A percentile compares a stretch with the other conserved stretches of the same genome.
Conservation (phyloP, 192 early-diverging fungal genomes). For the Pilaira anomala region DNA sequence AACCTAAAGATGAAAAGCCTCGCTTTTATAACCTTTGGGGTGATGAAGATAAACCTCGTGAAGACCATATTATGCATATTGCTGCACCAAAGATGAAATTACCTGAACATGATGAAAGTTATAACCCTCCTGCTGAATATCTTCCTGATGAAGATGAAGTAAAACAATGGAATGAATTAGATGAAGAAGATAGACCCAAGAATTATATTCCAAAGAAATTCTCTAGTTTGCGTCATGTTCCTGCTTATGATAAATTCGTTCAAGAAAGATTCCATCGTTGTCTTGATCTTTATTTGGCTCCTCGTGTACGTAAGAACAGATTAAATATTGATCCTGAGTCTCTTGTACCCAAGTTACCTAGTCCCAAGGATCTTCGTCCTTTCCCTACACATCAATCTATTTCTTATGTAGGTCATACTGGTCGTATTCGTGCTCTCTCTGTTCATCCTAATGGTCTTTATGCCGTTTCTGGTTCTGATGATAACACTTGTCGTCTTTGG, state of each 20-base stretch:
- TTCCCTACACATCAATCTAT: conserved; percentile 84
- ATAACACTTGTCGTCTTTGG: conserved; percentile 85
- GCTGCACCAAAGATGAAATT: conserved; percentile 86
- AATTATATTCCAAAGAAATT: conserved; percentile 68
- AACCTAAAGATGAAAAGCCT: conserved; percentile 54
- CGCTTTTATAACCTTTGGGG: conserved; percentile 88
- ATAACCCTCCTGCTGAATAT: conserved; percentile 96
- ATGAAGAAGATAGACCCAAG: conserved; percentile 73
- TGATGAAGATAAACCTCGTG: conserved; percentile 59
- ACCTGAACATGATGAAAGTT: conserved; percentile 91
- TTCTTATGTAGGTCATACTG: conserved; percentile 79
- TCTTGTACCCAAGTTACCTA: conserved; percentile 93
- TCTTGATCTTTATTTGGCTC: conserved; percentile 94
- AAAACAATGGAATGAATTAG: conserved; percentile 73
- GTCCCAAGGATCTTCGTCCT: conserved; percentile 89
- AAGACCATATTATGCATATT: conserved; percentile 71
- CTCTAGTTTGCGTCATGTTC: conserved; percentile 75
- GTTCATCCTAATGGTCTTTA: conserved; percentile 91
- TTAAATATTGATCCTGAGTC: conserved; percentile 87
- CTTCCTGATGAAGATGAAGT: conserved; percentile 79
- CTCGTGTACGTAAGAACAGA: conserved; percentile 83
- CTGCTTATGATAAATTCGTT: conserved; percentile 85
- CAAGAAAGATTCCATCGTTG: conserved; percentile 96
- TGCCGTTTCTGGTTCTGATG: conserved; percentile 88
- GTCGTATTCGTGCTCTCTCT: conserved; percentile 77